Evolutionary conservation across 2,329 filamentous ascomycete species (phyloP), one percentile per base, ranked within the genome.

Genomic region (Graphilbum sp.): DNA sequence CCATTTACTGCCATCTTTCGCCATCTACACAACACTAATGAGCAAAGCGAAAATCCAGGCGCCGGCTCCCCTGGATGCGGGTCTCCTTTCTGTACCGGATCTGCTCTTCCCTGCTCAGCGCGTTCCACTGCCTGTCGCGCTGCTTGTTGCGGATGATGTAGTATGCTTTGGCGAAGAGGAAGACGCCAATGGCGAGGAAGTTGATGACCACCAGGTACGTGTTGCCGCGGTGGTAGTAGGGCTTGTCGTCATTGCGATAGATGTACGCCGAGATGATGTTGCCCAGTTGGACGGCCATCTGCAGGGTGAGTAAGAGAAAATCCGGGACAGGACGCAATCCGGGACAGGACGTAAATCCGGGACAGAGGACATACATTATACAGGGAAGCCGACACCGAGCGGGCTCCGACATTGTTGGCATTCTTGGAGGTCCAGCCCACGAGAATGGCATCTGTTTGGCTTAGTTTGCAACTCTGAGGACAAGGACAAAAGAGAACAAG

Each of bases 361-460:
- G 3, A n/a, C 10, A 5, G 11, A 18, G 27, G 19, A 12, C 9
- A 12, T 16, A 41, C 43, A 15, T 45, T 45, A 17, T 46, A 45
- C 13, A 42, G 21, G 2, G 43, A 40, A 2, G 43, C 40, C 1
- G 38, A 41, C 1, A 44, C 43, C 15, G 43, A 41, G 9, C 43
- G 38, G 3, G 40, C 36, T 11, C 43, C 38, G 17, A 43, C 41
- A 12, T 41, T 41, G n/a, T 45, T 45, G 1, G 69, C 63, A 45
- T 78, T 78, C 39, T 65, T 63, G 4, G 67, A 71, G 2, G 62
- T 67, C 60, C 69, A 70, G 0, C 66, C 72, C 0, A 75, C 72
- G 2, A 73, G 54, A 23, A 77, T 68, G 0, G 73, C 69, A 47
- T 77, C 64, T 44, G 25, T 7, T 25, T 6, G 7, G 9, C 15